Evolutionary conservation across 2,329 filamentous ascomycete genomes (phyloP).

Genomic region (Volutella citrinella): DNA sequence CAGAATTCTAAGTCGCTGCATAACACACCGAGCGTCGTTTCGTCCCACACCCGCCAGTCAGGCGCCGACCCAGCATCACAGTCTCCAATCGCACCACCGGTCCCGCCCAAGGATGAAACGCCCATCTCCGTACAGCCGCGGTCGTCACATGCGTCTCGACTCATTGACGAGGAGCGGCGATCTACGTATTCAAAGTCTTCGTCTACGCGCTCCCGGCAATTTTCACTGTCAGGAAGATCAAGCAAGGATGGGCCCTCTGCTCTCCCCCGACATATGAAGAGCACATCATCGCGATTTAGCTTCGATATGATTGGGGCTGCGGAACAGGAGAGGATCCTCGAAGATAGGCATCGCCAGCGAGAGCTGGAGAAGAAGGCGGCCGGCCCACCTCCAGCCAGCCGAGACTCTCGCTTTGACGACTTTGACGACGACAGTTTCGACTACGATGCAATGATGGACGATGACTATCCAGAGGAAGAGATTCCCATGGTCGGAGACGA

Average conservation of each 20-base stretch:
- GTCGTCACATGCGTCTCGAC: slow-evolving; percentile 21
- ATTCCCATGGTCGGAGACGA: slow-evolving; percentile 28
- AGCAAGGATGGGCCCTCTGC: slow-evolving; percentile 44
- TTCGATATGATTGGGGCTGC: slow-evolving; percentile 76
- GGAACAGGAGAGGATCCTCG: slow-evolving; percentile 64
- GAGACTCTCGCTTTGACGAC: slow-evolving; percentile 58
- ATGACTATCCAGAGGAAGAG: slow-evolving; percentile 61
- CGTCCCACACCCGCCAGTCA: slow-evolving; percentile 17
- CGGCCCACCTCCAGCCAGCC: slow-evolving; percentile 32
- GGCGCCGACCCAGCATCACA: slow-evolving; percentile 4
- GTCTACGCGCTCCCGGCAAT: slow-evolving; percentile 47
- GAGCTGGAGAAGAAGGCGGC: slow-evolving; percentile 57
- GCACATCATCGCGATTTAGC: slow-evolving; percentile 75
- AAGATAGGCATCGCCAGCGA: slow-evolving; percentile 68
- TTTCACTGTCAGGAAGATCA: slow-evolving; percentile 50
- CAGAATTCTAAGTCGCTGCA: slow-evolving; percentile 24
- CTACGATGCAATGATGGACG: slow-evolving; percentile 63
- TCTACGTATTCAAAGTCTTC: slow-evolving; percentile 22
- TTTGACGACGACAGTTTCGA: slow-evolving; percentile 60
- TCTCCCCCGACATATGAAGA: slow-evolving; percentile 66
- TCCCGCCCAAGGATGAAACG: slow-evolving; percentile 38
- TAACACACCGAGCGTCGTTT: slow-evolving; percentile 25
- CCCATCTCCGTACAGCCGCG: slow-evolving; percentile 22
- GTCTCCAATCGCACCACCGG: slow-evolving; percentile 28
- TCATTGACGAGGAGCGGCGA: slow-evolving; percentile 14